Evolutionary conservation across 345 rosid genomes (phyloP).

Genomic region (Euphorbia peplus): DNA sequence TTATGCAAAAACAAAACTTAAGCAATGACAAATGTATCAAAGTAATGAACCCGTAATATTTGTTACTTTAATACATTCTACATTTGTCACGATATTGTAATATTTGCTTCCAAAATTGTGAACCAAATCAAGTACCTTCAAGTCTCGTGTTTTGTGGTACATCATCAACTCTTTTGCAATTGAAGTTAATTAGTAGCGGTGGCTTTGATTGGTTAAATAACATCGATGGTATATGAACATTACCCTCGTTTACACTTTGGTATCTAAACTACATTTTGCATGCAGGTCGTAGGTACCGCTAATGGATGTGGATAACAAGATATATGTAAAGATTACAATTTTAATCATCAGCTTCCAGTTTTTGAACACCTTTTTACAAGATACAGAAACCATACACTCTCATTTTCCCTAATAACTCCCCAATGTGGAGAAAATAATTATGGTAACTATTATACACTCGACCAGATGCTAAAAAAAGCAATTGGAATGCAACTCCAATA

Average conservation of each 20-base stretch:
- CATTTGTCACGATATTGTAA: not conserved
- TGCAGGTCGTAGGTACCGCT: too few relatives aligned
- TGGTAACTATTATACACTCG: not conserved
- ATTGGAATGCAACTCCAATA: not conserved
- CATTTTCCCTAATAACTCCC: not conserved
- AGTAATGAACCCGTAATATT: not conserved
- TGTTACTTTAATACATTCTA: not conserved
- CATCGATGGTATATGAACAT: too few relatives aligned
- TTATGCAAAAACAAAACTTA: too few relatives aligned
- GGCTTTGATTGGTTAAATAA: too few relatives aligned
- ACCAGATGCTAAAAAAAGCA: not conserved
- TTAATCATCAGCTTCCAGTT: not conserved
- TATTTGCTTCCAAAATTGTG: not conserved
- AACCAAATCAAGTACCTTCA: not conserved
- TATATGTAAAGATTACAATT: not conserved
- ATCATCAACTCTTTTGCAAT: too few relatives aligned
- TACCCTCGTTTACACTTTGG: too few relatives aligned
- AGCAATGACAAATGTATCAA: not conserved
- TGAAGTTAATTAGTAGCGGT: too few relatives aligned
- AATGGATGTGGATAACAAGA: not conserved
- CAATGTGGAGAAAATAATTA: not conserved
- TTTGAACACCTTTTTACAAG: not conserved
- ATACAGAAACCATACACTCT: not conserved
- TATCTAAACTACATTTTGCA: too few relatives aligned
- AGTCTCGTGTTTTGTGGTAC: too few relatives aligned